Evolutionary conservation across 2,329 filamentous ascomycete genomes (phyloP).

Genomic region (Aureobasidium sp.): DNA sequence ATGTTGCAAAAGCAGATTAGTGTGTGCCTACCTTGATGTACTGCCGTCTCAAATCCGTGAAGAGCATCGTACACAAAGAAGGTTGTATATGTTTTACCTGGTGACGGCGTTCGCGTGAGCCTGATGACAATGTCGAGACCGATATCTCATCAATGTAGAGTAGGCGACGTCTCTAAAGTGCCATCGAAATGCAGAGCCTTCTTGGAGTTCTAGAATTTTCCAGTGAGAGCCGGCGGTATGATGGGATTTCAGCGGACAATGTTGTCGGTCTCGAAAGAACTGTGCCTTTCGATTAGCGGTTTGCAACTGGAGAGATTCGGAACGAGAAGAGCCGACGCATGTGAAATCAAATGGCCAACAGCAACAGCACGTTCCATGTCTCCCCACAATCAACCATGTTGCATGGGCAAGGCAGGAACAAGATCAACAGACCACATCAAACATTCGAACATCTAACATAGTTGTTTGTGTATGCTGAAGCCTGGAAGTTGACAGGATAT

Average conservation of each 20-base stretch:
- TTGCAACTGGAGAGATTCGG: background rate
- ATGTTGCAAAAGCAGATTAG: background rate
- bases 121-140: background rate
- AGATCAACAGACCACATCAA: background rate
- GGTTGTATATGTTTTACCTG: background rate
- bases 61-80: background rate
- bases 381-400: background rate
- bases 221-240: background rate
- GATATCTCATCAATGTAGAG: too few relatives aligned
- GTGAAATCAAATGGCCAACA: constrained; percentile 3
- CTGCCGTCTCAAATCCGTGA: background rate
- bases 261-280: background rate
- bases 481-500: background rate
- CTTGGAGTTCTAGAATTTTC: background rate
- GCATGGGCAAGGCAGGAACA: background rate
- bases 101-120: too few relatives aligned
- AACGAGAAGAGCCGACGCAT: background rate
- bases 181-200: background rate
- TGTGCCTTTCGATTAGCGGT: background rate
- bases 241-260: background rate
- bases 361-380: background rate
- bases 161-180: background rate
- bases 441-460: background rate
- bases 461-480: background rate
- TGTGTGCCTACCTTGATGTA: background rate